Base-by-base conservation (phyloP, 2,329 filamentous ascomycete species). In the Rugonectria rugulosa region DNA sequence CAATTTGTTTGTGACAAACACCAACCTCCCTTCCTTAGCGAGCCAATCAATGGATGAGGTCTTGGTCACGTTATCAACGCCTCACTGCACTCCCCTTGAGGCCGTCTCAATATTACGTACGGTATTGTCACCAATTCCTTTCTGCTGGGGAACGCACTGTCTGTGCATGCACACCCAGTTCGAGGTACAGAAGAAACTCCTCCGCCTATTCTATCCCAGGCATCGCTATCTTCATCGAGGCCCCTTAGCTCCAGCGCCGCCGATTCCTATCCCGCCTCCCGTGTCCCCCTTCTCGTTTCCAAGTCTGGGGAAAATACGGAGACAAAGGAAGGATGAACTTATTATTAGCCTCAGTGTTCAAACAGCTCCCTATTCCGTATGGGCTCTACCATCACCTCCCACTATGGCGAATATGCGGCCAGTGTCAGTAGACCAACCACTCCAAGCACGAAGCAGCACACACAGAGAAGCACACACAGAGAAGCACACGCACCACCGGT, bases 221-320 rank as follows among this genome's bases (percentile, higher is more conserved):
- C 37, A 37, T 54, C 31, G 14, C 44, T 32, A 6, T 21, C 21
- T 20, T 17, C n/a, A 23, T 21, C 27, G 43, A 27, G 21, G 7
- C 11, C 14, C 31, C 23, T 47, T 43, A 21, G 29, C 38, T 31
- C 17, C 45, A 29, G 14, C 17, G 37, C 48, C 29, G n/a, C 43
- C 36, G 21, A 37, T 29, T 8, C 29, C 17, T 37, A 17, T 43
- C 37, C 38, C 47, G 47, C 27, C 47, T 24, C 34, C 26, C 29
- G 14, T 29, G 21, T 20, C 37, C 26, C 24, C 23, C 11, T 17
- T 27, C 24, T 27, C 17, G 11, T 40, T 46, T 27, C 44, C 37
- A 41, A 41, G 23, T 54, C 51, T 54, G 52, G 52, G 52, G 52
- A 54, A 53, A 54, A 49, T 49, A 54, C 52, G 38, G 52, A 47